These are phyloP conservation scores for Pseudogymnoascus sp. DNA, from an alignment of 2,329 filamentous ascomycete genomes.

Conservation along the genomic window DNA sequence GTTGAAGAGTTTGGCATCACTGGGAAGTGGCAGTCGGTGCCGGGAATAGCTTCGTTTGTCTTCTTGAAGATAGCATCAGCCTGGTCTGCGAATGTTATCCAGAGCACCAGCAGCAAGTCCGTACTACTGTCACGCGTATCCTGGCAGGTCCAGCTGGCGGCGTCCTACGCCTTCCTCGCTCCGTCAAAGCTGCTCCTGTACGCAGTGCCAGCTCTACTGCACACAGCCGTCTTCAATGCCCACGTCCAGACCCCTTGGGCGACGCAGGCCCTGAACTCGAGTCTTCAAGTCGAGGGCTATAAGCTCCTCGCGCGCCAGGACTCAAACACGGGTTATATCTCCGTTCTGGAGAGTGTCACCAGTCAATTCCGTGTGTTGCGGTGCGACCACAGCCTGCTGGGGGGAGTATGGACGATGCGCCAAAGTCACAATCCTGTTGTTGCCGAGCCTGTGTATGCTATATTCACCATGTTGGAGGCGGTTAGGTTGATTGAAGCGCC, in stretches of 20 bases:
- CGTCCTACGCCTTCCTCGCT: slow-evolving; percentile 54
- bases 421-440: slow-evolving; percentile 36
- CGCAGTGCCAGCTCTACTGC: slow-evolving; percentile 63
- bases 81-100: slow-evolving; percentile 33
- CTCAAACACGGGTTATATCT: slow-evolving; percentile 85
- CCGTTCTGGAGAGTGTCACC: slow-evolving; percentile 69
- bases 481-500: slow-evolving; percentile 67
- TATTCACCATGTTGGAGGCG: slow-evolving; percentile 94
- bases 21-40: slow-evolving; percentile 29
- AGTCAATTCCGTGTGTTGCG: slow-evolving; percentile 73
- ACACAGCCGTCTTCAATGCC: slow-evolving; percentile 63
- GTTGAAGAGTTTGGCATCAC: slow-evolving; percentile 54
- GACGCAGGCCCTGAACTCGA: slow-evolving; percentile 55
- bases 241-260: slow-evolving; percentile 59
- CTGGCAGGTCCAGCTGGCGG: slow-evolving; percentile 59
- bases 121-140: slow-evolving; percentile 62
- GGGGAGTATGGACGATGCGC: slow-evolving; percentile 88
- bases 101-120: slow-evolving; percentile 49
- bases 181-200: slow-evolving; percentile 62
- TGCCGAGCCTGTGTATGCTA: slow-evolving; percentile 82
- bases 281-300: slow-evolving; percentile 59
- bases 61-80: slow-evolving; percentile 43
- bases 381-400: slow-evolving; percentile 89
- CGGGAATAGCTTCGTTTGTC: slow-evolving; percentile 58
- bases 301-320: slow-evolving; percentile 72